A percentile compares a stretch with the other conserved stretches of the same genome.
These are phyloP conservation scores for Tetradesmus lagerheimii DNA, from an alignment of 139 green algal species.

Conservation along the genomic window DNA sequence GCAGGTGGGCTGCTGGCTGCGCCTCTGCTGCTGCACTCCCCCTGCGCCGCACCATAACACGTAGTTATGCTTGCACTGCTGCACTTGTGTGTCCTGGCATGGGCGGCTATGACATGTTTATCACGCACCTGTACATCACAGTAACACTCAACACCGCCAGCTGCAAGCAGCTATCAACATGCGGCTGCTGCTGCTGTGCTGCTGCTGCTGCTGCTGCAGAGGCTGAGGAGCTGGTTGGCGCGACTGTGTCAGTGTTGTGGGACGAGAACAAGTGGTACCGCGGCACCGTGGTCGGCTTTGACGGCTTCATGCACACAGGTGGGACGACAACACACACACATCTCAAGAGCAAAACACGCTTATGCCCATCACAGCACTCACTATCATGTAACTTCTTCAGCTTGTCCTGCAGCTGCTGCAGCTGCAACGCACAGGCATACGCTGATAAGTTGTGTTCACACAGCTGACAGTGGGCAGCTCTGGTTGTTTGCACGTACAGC, in stretches of 20 bases:
- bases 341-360: background rate
- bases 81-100: background rate
- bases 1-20: background rate
- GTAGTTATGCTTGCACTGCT: background rate
- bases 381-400: background rate
- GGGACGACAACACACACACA: background rate
- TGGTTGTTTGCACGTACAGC: no score
- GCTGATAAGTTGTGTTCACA: no score
- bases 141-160: background rate
- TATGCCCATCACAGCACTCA: no score
- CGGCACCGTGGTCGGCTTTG: background rate
- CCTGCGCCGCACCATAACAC: no score
- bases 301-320: constrained; percentile 42
- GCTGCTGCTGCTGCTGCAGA: background rate
- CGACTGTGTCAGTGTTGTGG: constrained; percentile 14
- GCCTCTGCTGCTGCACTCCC: no score
- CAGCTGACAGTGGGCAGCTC: no score
- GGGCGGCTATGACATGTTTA: background rate
- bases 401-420: no score
- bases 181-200: background rate
- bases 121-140: no score
- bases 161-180: background rate
- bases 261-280: constrained; percentile 5
- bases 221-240: background rate
- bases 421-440: no score